Evolutionary conservation across 1,284 basidiomycete genomes (phyloP).

Genomic region (Anthracocystis walkeri): DNA sequence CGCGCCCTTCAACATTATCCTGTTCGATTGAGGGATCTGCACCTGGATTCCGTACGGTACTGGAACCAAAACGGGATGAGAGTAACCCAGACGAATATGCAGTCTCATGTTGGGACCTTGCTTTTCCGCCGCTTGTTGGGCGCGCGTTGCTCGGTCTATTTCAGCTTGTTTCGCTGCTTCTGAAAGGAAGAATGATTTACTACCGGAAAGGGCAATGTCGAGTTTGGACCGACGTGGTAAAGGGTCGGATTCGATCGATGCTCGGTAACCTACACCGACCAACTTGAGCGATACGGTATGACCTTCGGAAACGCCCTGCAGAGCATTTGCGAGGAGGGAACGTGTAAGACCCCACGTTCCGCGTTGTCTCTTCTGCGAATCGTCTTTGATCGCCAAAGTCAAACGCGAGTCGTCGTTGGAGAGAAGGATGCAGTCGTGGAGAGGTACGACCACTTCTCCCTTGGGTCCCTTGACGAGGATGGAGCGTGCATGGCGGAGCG

Average conservation of each 20-base stretch:
- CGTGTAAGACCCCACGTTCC: constrained; percentile 94
- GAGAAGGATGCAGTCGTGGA: constrained; percentile 57
- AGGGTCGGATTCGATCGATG: constrained; percentile 85
- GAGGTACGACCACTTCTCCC: constrained; percentile 59
- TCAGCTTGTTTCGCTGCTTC: constrained; percentile 50
- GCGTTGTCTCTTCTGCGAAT: constrained; percentile 80
- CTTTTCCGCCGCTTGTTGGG: constrained; percentile 23
- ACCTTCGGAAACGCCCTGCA: constrained; percentile 88
- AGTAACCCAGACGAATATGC: constrained; percentile 78
- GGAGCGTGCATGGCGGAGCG: constrained; percentile 55
- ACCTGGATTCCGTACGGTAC: constrained; percentile 74
- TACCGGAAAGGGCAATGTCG: constrained; percentile 41
- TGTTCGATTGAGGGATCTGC: constrained; percentile 71
- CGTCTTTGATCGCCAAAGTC: constrained; percentile 78
- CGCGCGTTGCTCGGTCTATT: constrained; percentile 24
- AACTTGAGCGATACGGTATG: constrained; percentile 85
- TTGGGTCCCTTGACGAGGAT: constrained; percentile 62
- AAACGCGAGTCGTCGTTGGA: constrained; percentile 11
- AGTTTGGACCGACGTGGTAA: constrained; percentile 48
- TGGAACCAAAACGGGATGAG: constrained; percentile 85
- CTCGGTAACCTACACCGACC: constrained; percentile 95
- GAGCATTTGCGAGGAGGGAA: constrained; percentile 87
- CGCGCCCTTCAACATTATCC: constrained; percentile 72
- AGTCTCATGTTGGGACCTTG: constrained; percentile 50
- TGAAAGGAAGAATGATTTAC: constrained; percentile 49